These are phyloP conservation scores for Rhazya stricta DNA, from an alignment of 257 asterid genomes.

Conservation along the genomic window DNA sequence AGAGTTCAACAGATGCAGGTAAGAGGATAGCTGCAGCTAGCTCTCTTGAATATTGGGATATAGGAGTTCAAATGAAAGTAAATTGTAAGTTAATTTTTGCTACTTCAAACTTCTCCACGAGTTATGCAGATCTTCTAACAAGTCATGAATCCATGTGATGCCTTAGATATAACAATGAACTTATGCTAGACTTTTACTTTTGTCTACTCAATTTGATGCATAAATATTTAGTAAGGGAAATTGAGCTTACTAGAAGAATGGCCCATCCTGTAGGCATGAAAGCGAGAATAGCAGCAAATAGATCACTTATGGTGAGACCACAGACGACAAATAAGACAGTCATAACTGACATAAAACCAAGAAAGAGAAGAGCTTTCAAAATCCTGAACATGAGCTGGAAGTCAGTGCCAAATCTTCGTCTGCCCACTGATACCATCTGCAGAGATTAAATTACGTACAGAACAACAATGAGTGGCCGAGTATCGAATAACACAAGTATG, in stretches of 20 bases:
- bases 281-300: conserved; percentile 84
- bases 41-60: neutral
- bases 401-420: conserved; percentile 89
- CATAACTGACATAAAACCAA: conserved; percentile 89
- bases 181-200: neutral
- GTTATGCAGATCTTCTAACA: neutral
- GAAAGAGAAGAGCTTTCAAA: conserved; percentile 85
- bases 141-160: neutral
- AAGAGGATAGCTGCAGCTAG: neutral
- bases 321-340: conserved; percentile 81
- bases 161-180: neutral
- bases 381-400: conserved; percentile 98
- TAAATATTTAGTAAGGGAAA: neutral
- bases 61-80: neutral
- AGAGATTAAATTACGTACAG: neutral
- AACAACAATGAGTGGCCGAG: neutral
- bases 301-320: conserved; percentile 58
- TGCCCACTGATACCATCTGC: conserved; percentile 96
- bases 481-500: conserved; percentile 1
- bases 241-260: conserved; percentile 60
- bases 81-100: neutral
- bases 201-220: neutral
- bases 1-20: neutral
- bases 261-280: conserved; percentile 99
- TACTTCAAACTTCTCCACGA: neutral